Evolutionary conservation across 2,329 filamentous ascomycete species (phyloP), one percentile per base, ranked within the genome.

Genomic region (Hymenoscyphus fraxineus): DNA sequence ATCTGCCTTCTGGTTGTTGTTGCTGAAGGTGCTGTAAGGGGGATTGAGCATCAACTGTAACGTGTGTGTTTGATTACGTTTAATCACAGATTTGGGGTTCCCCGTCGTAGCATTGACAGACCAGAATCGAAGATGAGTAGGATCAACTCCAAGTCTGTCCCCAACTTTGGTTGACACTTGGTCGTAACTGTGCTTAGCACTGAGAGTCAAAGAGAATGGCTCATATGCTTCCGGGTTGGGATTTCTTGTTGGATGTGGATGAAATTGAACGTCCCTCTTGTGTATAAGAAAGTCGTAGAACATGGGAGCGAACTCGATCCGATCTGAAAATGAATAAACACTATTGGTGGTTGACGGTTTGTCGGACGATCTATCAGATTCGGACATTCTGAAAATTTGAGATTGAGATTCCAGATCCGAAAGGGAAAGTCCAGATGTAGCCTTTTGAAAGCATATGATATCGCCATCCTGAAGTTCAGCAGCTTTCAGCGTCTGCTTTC

Each of bases 391-490:
- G 55, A 38, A 32, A 51, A 51, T 4, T 12, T 10, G n/a, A 9
- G 41, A 47, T n/a, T 19, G 6, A n/a, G 44, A 51, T 10, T 51
- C 44, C 9, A 10, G n/a, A 22, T 22, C n/a, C 47, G 76, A 74
- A 32, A 70, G 6, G 44, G 6, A 22, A 51, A 22, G 19, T 12
- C 44, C 22, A 5, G n/a, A 22, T 19, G 44, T 19, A 32, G 83
- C 80, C 65, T 86, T 85, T 76, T 99, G 95, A 79, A 98, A 97
- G 74, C 93, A 97, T 64, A 99, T 87, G 70, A 99, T 96, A 74
- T 99, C 95, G 59, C 95, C 95, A 72, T 99, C 94, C 75, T 98
- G 94, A 31, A 99, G 90, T 76, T 99, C 96, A 1, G 95, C 95
- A 65, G 91, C 88, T 69, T 93, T 91, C 65, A 99, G 83, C 0